Percentiles rank a stretch among this genome's conserved stretches.
Conservation (phyloP, 345 rosid species). For the Corchorus olitorius region DNA sequence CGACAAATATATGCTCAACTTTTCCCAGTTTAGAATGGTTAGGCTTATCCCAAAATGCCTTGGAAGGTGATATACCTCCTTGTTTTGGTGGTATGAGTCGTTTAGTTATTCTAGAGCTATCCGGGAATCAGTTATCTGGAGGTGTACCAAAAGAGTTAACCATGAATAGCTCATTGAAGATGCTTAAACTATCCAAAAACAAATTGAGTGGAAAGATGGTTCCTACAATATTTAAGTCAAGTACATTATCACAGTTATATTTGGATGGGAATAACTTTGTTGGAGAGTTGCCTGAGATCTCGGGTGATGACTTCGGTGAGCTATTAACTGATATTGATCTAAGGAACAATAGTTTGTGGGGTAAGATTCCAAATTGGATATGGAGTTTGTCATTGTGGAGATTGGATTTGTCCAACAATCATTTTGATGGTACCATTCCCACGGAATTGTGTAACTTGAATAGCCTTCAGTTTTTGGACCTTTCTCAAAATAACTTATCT, state of each 20-base stretch:
- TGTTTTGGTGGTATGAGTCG: constrained; percentile 15
- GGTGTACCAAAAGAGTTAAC: constrained; percentile 7
- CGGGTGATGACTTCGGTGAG: too few relatives aligned
- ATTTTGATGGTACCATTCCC: constrained; percentile 8
- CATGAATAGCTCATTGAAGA: background rate
- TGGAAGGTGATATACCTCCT: constrained; percentile 30
- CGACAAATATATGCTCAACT: constrained; percentile 5
- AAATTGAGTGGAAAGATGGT: constrained; percentile 24
- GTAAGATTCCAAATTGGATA: constrained; percentile 27
- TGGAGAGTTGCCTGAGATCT: background rate
- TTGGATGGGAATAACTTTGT: constrained; percentile 15
- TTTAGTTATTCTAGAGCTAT: constrained; percentile 14
- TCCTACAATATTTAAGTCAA: background rate
- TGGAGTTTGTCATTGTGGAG: background rate
- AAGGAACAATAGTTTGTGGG: constrained; percentile 16
- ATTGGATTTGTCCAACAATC: constrained; percentile 17
- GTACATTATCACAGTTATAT: background rate
- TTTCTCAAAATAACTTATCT: background rate
- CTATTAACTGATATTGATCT: background rate
- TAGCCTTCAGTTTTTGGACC: background rate
- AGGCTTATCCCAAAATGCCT: constrained; percentile 20
- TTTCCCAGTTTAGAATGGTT: background rate
- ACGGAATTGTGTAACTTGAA: background rate
- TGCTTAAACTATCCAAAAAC: constrained; percentile 26
- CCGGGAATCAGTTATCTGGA: constrained; percentile 24